Percentiles rank a stretch among this genome's conserved stretches.
Evolutionary conservation across 495 filamentous ascomycete genomes (phyloP).

Genomic region (Barbatosphaeria neglecta): DNA sequence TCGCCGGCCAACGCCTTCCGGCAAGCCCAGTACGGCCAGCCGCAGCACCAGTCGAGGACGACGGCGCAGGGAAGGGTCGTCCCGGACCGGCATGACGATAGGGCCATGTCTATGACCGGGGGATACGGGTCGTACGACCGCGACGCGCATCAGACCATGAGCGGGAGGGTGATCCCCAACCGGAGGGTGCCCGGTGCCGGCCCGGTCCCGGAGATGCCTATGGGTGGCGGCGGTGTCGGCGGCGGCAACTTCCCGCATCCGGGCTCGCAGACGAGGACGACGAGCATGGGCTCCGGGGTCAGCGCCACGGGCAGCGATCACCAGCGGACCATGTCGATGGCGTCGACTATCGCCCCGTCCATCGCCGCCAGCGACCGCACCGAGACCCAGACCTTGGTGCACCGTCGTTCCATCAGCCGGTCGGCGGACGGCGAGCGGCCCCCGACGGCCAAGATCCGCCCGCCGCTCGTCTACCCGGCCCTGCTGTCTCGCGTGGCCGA

Average conservation of each 20-base stretch:
- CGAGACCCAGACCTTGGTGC: constrained; percentile 29
- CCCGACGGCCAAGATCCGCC: constrained; percentile 40
- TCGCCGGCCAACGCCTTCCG: constrained; percentile 64
- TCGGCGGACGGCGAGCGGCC: constrained; percentile 39
- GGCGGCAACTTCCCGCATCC: constrained; percentile 13
- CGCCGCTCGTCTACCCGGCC: constrained; percentile 85
- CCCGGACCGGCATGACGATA: constrained; percentile 82
- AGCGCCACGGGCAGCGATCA: constrained; percentile 20
- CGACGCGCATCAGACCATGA: constrained; percentile 79
- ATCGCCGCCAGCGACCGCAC: constrained; percentile 16
- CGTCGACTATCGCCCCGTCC: constrained; percentile 46
- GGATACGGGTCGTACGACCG: constrained; percentile 60
- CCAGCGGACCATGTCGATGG: constrained; percentile 72
- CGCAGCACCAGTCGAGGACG: constrained; percentile 56
- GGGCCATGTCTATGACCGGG: constrained; percentile 92
- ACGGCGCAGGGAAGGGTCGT: constrained; percentile 84
- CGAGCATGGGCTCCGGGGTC: constrained; percentile 40
- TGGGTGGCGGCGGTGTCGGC: no score
- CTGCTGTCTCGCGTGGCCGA: constrained; percentile 83
- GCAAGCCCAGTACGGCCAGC: constrained; percentile 53
- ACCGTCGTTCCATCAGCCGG: constrained; percentile 29
- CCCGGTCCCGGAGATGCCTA: constrained; percentile 8
- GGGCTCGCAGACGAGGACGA: constrained; percentile 35
- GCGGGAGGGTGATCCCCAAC: constrained; percentile 74
- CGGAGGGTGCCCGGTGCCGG: constrained; percentile 30